Conservation (phyloP, 371 early-diverging fungal species). For the Saksenaea vasiformis region DNA sequence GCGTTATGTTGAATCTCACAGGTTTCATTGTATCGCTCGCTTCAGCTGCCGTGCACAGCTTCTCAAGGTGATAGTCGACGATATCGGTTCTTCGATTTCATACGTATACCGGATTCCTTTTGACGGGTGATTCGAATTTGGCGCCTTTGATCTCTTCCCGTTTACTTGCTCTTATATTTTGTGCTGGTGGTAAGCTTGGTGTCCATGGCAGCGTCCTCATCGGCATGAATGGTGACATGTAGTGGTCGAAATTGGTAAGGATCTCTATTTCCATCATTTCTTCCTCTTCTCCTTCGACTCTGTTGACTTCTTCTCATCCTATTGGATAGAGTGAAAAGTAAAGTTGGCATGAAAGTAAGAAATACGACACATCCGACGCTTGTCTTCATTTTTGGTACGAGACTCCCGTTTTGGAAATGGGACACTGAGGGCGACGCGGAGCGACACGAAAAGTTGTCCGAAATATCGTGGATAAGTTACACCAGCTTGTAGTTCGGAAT, state of each 20-base stretch:
- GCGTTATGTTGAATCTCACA: not conserved
- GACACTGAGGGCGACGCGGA: not conserved
- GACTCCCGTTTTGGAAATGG: not conserved
- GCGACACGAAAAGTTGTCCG: no score
- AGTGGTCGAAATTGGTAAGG: not conserved
- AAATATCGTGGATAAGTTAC: no score
- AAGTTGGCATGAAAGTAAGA: not conserved
- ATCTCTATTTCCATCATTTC: not conserved
- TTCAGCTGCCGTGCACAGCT: not conserved
- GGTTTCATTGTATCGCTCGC: not conserved
- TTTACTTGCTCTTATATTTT: not conserved
- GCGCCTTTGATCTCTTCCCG: not conserved
- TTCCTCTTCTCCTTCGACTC: not conserved
- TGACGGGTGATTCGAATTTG: not conserved
- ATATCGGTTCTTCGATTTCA: not conserved
- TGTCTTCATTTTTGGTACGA: no score
- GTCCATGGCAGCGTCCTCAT: slow-evolving; percentile 4
- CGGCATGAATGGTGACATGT: slow-evolving; percentile 3
- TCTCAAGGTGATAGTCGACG: not conserved
- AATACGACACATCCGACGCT: not conserved
- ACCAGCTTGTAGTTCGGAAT: no score
- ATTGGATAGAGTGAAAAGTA: not conserved
- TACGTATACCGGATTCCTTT: not conserved
- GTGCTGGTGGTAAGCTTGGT: not conserved
- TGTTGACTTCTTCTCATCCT: not conserved